A percentile compares a stretch with the other conserved stretches of the same genome.
Evolutionary conservation across 2,329 filamentous ascomycete species (phyloP).

Genomic region (Ciborinia camelliae): DNA sequence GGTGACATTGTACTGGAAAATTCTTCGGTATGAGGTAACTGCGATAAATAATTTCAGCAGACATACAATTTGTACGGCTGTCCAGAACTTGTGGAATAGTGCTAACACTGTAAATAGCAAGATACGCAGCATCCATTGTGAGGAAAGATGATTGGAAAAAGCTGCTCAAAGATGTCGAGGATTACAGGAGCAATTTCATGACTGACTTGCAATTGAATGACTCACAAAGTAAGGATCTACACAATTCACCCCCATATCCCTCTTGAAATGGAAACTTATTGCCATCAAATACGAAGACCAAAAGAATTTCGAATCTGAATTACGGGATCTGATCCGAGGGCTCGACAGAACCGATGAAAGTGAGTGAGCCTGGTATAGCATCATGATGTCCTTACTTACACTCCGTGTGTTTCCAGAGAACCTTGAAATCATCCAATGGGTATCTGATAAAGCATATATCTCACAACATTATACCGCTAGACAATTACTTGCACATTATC

Average conservation of each 20-base stretch:
- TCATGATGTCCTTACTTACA: neutral
- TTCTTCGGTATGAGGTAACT: neutral
- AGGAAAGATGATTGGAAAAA: slow-evolving; percentile 3
- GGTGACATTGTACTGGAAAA: neutral
- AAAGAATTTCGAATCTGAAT: neutral
- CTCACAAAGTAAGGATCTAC: neutral
- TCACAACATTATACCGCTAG: slow-evolving; percentile 6
- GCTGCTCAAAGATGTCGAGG: neutral
- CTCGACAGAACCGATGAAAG: neutral
- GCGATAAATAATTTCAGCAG: neutral
- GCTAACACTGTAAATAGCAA: neutral
- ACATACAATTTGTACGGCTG: neutral
- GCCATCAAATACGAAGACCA: neutral
- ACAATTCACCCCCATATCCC: neutral
- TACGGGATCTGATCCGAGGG: neutral
- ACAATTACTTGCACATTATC: neutral
- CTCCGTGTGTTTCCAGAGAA: neutral
- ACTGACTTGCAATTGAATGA: neutral
- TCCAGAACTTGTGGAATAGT: neutral
- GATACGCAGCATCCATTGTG: neutral
- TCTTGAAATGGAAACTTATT: neutral
- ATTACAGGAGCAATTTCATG: neutral
- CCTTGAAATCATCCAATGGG: neutral
- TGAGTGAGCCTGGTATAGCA: neutral
- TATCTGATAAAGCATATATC: neutral